Evolutionary conservation across 768 basidiomycete genomes (phyloP).

Genomic region (Neoboletus brunneissimus): DNA sequence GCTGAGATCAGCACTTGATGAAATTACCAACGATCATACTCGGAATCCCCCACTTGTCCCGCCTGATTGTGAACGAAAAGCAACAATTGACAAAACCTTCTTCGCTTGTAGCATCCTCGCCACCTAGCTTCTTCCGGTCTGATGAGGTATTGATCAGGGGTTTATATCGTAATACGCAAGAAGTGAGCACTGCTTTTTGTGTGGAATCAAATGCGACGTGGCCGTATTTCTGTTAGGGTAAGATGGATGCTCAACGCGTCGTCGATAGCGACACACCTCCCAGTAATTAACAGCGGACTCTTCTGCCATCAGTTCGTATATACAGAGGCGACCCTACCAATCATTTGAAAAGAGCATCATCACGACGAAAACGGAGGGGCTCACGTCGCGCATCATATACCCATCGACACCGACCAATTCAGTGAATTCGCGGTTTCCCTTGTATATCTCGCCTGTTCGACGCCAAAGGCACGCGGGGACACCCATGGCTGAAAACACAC

Average conservation of each 20-base stretch:
- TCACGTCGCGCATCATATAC: slow-evolving; percentile 81
- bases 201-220: slow-evolving; percentile 88
- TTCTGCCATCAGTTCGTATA: slow-evolving; percentile 98
- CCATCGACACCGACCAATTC: slow-evolving; percentile 87
- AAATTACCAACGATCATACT: slow-evolving; percentile 92
- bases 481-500: slow-evolving; percentile 92
- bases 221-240: slow-evolving; percentile 77
- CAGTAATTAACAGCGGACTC: slow-evolving; percentile 96
- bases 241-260: neutral
- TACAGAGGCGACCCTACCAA: slow-evolving; percentile 79
- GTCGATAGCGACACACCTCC: slow-evolving; percentile 58
- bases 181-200: slow-evolving; percentile 91
- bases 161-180: slow-evolving; percentile 82
- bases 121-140: slow-evolving; percentile 31
- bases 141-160: slow-evolving; percentile 50
- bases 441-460: slow-evolving; percentile 97
- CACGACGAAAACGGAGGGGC: slow-evolving; percentile 19
- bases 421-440: slow-evolving; percentile 94
- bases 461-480: slow-evolving; percentile 97
- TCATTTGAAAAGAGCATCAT: neutral
- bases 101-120: slow-evolving; percentile 42
- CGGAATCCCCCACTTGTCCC: slow-evolving; percentile 84
- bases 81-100: slow-evolving; percentile 83
- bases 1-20: slow-evolving; percentile 53
- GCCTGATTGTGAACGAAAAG: slow-evolving; percentile 85